Evolutionary conservation across 1,284 basidiomycete genomes (phyloP).

Genomic region (Afroboletus lepidellus): DNA sequence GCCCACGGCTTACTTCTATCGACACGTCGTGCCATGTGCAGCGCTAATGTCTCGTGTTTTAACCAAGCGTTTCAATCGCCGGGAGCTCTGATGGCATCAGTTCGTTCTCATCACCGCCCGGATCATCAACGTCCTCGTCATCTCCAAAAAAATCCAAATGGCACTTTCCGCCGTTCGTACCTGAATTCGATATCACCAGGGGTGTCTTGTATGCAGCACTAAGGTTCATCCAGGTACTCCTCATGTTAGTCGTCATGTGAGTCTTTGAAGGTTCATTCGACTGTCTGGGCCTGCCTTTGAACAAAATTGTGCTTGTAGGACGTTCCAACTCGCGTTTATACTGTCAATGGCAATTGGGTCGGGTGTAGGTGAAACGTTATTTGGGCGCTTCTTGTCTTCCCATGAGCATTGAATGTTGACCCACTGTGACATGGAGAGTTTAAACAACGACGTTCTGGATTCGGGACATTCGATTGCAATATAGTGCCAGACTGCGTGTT

Average conservation of each 20-base stretch:
- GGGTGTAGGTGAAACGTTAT: conserved; percentile 64
- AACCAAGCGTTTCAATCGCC: neutral
- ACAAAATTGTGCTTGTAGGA: conserved; percentile 44
- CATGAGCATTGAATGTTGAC: conserved; percentile 14
- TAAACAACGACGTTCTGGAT: neutral
- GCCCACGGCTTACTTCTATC: neutral
- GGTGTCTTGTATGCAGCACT: conserved; percentile 61
- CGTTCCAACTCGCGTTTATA: conserved; percentile 66
- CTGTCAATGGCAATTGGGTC: conserved; percentile 60
- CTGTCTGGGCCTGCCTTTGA: neutral
- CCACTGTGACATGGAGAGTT: too few species aligned
- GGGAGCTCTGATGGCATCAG: neutral
- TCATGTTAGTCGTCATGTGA: conserved; percentile 77
- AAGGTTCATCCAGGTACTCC: conserved; percentile 49
- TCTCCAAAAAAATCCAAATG: conserved; percentile 1
- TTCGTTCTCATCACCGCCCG: neutral
- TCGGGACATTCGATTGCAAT: too few species aligned
- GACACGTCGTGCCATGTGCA: neutral
- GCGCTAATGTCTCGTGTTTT: neutral
- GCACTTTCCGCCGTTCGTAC: conserved; percentile 54
- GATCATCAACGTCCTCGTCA: neutral
- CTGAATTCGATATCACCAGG: conserved; percentile 58
- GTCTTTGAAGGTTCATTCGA: neutral
- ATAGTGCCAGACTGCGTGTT: too few species aligned
- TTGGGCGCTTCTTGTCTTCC: conserved; percentile 45